These are phyloP conservation scores for Lotus japonicus DNA, from an alignment of 306 rosid species.

Conservation along the genomic window DNA sequence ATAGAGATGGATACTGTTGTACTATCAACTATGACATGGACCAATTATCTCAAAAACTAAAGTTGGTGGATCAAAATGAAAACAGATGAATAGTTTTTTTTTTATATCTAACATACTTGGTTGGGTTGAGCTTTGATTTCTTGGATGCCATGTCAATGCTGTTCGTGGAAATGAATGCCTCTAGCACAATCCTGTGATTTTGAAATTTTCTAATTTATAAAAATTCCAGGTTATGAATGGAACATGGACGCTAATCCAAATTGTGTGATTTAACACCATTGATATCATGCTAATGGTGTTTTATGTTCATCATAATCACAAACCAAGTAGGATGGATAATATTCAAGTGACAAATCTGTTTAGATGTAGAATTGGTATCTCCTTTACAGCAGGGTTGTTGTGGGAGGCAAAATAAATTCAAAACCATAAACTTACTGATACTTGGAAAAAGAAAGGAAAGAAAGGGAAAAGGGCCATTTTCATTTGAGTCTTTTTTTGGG, in stretches of 20 bases:
- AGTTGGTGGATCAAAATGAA: neutral
- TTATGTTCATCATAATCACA: neutral
- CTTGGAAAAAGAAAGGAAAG: neutral
- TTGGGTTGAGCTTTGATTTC: slow-evolving; percentile 13
- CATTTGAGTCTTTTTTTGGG: neutral
- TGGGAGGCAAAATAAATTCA: neutral
- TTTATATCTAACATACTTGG: neutral
- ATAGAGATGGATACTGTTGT: neutral
- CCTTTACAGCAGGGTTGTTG: neutral
- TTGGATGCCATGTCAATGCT: slow-evolving; percentile 5
- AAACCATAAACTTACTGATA: neutral
- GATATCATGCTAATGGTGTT: neutral
- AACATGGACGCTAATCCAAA: slow-evolving; percentile 6
- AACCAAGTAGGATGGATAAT: no score
- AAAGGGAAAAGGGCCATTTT: neutral
- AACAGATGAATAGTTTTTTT: neutral
- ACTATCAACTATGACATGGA: neutral
- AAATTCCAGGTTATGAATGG: slow-evolving; percentile 3
- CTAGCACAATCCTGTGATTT: neutral
- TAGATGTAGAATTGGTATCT: neutral
- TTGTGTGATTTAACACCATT: neutral
- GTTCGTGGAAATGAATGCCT: slow-evolving; percentile 11
- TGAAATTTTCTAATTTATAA: neutral
- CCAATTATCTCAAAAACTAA: neutral
- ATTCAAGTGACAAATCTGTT: neutral